A percentile compares a stretch with the other conserved stretches of the same genome.
phyloP scores from a whole-genome alignment of 306 rosid genomes.

The Fagus sylvatica region DNA sequence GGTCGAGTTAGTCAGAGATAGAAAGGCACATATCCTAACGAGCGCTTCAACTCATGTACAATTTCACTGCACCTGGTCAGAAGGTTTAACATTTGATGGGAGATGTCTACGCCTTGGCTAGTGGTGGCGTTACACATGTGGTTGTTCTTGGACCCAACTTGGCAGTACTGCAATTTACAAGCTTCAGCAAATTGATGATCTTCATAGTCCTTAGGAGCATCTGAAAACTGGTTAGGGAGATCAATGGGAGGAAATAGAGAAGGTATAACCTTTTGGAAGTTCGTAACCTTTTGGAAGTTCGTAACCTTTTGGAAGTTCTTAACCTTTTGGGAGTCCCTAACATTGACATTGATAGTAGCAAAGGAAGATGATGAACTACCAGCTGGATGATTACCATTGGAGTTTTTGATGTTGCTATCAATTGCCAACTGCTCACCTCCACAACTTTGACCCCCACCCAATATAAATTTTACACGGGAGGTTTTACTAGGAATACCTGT shows the following conservation, averaged over 20 bases:
- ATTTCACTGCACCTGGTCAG: neutral
- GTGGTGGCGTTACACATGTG: neutral
- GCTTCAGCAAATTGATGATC: neutral
- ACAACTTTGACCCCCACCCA: neutral
- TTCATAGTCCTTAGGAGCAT: neutral
- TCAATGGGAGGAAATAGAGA: neutral
- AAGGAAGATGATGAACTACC: neutral
- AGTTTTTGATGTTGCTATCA: neutral
- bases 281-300: neutral
- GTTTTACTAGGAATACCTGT: neutral
- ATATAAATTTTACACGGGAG: neutral
- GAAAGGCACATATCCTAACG: neutral
- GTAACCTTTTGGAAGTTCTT: neutral
- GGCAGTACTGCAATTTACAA: neutral
- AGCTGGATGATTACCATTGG: neutral
- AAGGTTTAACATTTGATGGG: neutral
- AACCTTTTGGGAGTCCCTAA: neutral
- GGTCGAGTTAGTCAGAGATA: neutral
- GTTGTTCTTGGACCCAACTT: neutral
- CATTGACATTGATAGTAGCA: neutral
- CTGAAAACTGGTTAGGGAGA: neutral
- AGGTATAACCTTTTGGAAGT: neutral
- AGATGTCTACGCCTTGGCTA: conserved; percentile 8
- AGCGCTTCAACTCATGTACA: neutral
- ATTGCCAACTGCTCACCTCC: neutral